Base-by-base conservation (phyloP, 2,329 filamentous ascomycete species). In the Botrytis hyacinthi region DNA sequence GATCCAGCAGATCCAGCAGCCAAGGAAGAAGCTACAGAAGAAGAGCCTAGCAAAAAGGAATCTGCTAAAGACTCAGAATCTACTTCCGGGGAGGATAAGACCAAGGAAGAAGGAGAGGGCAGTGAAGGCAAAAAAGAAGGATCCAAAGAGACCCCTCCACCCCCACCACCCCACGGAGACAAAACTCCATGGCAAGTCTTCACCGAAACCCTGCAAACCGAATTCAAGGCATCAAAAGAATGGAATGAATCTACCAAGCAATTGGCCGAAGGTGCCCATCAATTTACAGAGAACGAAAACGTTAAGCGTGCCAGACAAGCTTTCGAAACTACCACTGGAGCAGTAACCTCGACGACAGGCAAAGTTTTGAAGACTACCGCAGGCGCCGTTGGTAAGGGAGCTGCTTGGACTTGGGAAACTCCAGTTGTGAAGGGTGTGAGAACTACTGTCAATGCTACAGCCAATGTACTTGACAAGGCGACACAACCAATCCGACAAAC, bases 121-220 rank as follows among this genome's bases (percentile, higher is more conserved):
- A 73, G 80, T 74, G 63, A 74, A 77, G 65, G 76, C 76, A 72
- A 72, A 76, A 59, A 78, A 77, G 74, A 84, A 83, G 46, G 74
- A 84, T 81, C 83, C 73, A 80, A 84, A 62, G 74, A 79, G 79
- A 89, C 94, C 75, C 83, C 89, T 42, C 91, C 95, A 20, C 93
- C 95, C 35, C 95, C 95, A 22, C 95, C 96, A n/a, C 95, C 95
- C 32, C 96, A 99, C 81, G 96, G 96, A 75, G 94, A 97, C 85
- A 99, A 99, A 87, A 96, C 95, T 4, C 96, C 96, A 71, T 98
- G 96, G 95, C 94, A 98, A 82, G 96, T 99, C 46, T 99, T 99
- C 85, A 93, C 93, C 80, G 96, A 99, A 81, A 99, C 96, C n/a
- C 89, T 99, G 84, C 90, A 93, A 82, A 88, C 87, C 73, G 96